Percentiles rank a stretch among this genome's conserved stretches.
Evolutionary conservation across 2,329 filamentous ascomycete genomes (phyloP).

Genomic region (Fusarium compactum): DNA sequence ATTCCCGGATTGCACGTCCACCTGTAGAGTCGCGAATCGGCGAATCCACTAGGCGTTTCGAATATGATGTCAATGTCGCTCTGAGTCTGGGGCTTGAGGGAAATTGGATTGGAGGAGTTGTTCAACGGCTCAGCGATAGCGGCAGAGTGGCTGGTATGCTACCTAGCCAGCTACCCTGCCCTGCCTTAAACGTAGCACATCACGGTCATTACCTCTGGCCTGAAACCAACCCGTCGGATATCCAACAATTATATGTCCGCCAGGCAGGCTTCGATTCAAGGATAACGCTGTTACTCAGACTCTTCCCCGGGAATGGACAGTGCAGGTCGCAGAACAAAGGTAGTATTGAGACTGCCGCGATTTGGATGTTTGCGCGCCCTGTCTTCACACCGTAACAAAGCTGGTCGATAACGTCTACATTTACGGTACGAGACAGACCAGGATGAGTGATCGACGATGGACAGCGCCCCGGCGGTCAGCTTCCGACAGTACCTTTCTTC

Average conservation of each 20-base stretch:
- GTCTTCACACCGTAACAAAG: conserved; percentile 18
- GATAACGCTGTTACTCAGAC: conserved; percentile 4
- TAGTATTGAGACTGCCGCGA: conserved; percentile 26
- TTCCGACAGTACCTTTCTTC: conserved; percentile 21
- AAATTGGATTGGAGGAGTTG: conserved; percentile 25
- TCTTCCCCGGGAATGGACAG: conserved; percentile 10
- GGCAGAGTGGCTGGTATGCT: conserved; percentile 26
- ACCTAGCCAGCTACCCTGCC: background rate
- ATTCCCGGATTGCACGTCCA: conserved; percentile 36
- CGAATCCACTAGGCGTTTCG: conserved; percentile 8
- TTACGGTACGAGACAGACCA: conserved; percentile 27
- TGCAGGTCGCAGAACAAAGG: conserved; percentile 28
- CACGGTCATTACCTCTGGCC: conserved; percentile 23
- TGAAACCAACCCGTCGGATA: conserved; percentile 46
- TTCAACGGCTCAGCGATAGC: conserved; percentile 20
- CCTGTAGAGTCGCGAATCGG: conserved; percentile 30
- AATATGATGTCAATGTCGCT: conserved; percentile 44
- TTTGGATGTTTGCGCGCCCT: conserved; percentile 34
- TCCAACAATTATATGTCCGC: conserved; percentile 27
- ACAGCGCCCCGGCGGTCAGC: conserved; percentile 41
- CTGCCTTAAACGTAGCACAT: background rate
- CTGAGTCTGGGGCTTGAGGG: conserved; percentile 23
- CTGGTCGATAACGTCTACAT: conserved; percentile 2
- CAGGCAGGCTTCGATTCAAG: conserved; percentile 16
- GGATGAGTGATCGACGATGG: conserved; percentile 38